phyloP scores from a whole-genome alignment of 2,329 filamentous ascomycete species.

The Pseudogymnoascus sp. region DNA sequence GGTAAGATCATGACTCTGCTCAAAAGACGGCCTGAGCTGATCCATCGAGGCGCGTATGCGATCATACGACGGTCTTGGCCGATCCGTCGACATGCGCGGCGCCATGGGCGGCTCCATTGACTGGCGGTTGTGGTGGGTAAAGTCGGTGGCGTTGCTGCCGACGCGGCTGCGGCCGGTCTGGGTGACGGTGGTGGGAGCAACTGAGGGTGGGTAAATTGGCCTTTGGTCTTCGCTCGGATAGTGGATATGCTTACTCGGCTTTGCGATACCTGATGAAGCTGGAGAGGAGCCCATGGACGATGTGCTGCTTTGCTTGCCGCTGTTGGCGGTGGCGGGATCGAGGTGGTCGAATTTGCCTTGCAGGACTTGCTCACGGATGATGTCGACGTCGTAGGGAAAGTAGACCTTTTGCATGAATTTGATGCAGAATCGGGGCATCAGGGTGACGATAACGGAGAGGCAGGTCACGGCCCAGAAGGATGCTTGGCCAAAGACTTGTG shows the following conservation, averaged over 20 bases:
- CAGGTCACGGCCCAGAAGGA: constrained; percentile 83
- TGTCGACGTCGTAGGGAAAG: constrained; percentile 86
- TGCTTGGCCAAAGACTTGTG: constrained; percentile 71
- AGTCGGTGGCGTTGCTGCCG: constrained; percentile 89
- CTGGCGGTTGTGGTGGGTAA: constrained; percentile 55
- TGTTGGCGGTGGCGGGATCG: constrained; percentile 24
- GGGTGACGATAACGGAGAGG: constrained; percentile 69
- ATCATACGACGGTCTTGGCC: constrained; percentile 77
- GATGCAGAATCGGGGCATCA: constrained; percentile 79
- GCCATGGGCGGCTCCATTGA: constrained; percentile 45
- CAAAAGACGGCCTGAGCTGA: constrained; percentile 74
- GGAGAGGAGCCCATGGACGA: constrained; percentile 43
- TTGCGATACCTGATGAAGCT: constrained; percentile 49
- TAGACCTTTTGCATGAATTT: constrained; percentile 92
- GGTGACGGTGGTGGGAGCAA: constrained; percentile 67
- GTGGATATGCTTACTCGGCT: constrained; percentile 42
- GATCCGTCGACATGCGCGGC: constrained; percentile 52
- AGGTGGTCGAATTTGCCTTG: constrained; percentile 76
- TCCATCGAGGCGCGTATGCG: constrained; percentile 83
- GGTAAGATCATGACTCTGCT: constrained; percentile 83
- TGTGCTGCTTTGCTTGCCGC: constrained; percentile 10
- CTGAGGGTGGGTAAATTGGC: constrained; percentile 91
- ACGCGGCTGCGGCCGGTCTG: constrained; percentile 78
- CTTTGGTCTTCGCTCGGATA: constrained; percentile 72
- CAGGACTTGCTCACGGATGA: constrained; percentile 84